These are phyloP conservation scores for Ulota crispa DNA, from an alignment of 225 moss, liverwort and hornwort genomes.

Conservation along the genomic window DNA sequence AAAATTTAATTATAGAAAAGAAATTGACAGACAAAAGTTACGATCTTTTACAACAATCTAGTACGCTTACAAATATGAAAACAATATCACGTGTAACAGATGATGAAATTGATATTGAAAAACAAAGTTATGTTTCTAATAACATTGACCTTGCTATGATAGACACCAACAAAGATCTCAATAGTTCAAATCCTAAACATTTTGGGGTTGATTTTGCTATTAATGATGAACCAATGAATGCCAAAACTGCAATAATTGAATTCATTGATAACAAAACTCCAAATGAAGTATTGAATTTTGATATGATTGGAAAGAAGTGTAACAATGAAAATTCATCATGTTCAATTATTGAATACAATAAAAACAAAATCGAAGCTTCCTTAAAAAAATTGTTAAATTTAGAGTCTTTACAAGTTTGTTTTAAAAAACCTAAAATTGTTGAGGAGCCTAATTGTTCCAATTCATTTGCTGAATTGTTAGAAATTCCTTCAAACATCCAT, in stretches of 20 bases:
- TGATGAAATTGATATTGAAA: neutral
- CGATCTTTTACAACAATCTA: neutral
- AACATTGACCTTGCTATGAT: too few relatives aligned
- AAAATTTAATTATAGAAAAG: neutral
- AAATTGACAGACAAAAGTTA: neutral
- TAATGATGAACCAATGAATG: neutral
- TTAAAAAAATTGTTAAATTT: rapidly evolving
- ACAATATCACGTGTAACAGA: rapidly evolving
- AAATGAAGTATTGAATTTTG: rapidly evolving
- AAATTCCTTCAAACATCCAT: neutral
- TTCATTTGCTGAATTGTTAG: neutral
- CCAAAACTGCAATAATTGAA: neutral
- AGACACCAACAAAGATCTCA: rapidly evolving
- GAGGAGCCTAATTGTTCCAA: neutral
- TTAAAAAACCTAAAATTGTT: neutral
- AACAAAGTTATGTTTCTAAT: neutral
- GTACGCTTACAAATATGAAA: rapidly evolving
- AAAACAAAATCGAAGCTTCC: neutral
- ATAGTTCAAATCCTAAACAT: neutral
- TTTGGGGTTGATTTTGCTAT: neutral
- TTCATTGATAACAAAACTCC: neutral
- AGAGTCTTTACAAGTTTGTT: neutral
- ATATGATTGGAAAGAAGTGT: neutral
- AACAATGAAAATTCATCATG: neutral
- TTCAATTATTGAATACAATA: rapidly evolving